These are phyloP conservation scores for Helminthosporium solani DNA, from an alignment of 2,329 filamentous ascomycete genomes.

Conservation along the genomic window DNA sequence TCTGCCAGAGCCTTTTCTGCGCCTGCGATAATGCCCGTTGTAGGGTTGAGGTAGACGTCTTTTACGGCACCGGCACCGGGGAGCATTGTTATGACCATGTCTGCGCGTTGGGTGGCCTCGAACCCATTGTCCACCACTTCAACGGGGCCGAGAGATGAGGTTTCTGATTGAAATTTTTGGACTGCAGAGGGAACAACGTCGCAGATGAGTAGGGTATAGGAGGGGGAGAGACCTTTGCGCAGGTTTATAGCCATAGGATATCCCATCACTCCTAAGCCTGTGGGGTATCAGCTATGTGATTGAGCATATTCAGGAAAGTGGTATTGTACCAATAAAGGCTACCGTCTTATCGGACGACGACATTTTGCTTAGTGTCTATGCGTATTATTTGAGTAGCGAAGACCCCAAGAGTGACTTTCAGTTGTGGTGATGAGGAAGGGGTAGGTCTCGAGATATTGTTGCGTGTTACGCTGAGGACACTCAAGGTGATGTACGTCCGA, in stretches of 20 bases:
- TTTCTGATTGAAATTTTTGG: slow-evolving; percentile 41
- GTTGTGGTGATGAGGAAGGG: background rate
- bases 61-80: slow-evolving; percentile 41
- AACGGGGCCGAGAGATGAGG: slow-evolving; percentile 38
- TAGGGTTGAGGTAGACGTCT: slow-evolving; percentile 45
- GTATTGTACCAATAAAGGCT: slow-evolving; percentile 24
- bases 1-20: slow-evolving; percentile 38
- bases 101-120: slow-evolving; percentile 43
- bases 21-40: slow-evolving; percentile 44
- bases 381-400: too few species aligned
- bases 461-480: too few species aligned
- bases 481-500: too few species aligned
- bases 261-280: slow-evolving; percentile 46
- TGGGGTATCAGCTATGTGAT: slow-evolving; percentile 1
- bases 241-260: slow-evolving; percentile 47
- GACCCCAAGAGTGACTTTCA: background rate
- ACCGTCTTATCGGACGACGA: slow-evolving; percentile 21
- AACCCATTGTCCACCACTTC: slow-evolving; percentile 40
- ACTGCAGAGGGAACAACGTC: slow-evolving; percentile 44
- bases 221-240: slow-evolving; percentile 35
- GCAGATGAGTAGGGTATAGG: slow-evolving; percentile 39
- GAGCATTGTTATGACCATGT: slow-evolving; percentile 47
- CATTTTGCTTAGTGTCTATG: slow-evolving; percentile 12
- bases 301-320: background rate
- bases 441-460: too few species aligned